Evolutionary conservation across 2,329 filamentous ascomycete species (phyloP).

Genomic region (Aspergillus nomiae): DNA sequence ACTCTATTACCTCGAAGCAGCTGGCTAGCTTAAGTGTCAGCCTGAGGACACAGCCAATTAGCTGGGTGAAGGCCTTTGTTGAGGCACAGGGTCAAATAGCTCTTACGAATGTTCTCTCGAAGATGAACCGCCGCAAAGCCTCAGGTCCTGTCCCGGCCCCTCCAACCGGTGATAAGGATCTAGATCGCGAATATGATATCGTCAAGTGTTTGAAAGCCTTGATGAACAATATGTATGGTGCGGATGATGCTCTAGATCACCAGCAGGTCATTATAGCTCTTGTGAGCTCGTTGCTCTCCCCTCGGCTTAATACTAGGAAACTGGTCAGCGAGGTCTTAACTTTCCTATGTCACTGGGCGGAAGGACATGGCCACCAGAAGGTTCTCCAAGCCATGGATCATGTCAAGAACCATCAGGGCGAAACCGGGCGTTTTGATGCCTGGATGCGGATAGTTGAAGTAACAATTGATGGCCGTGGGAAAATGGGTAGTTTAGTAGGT

Average conservation of each 20-base stretch:
- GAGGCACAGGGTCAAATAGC: conserved; percentile 97
- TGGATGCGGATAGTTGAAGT: conserved; percentile 99
- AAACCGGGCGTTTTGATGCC: conserved; percentile 93
- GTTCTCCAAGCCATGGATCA: conserved; percentile 91
- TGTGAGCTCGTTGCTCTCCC: conserved; percentile 82
- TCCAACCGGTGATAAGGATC: conserved; percentile 70
- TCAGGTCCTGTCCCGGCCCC: conserved; percentile 68
- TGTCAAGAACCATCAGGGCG: conserved; percentile 82
- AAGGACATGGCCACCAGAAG: conserved; percentile 85
- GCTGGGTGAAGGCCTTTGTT: conserved; percentile 95
- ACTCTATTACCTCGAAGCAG: conserved; percentile 87
- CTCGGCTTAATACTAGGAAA: conserved; percentile 87
- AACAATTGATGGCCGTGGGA: conserved; percentile 92
- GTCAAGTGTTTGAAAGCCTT: conserved; percentile 95
- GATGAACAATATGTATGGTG: conserved; percentile 99
- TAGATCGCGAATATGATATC: conserved; percentile 94
- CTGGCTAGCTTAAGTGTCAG: conserved; percentile 93
- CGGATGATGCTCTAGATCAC: conserved; percentile 89
- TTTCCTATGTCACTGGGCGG: conserved; percentile 92
- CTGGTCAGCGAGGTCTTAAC: conserved; percentile 95
- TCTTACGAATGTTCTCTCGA: conserved; percentile 87
- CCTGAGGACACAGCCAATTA: conserved; percentile 91
- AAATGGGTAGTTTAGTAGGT: conserved; percentile 97
- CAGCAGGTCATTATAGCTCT: conserved; percentile 88
- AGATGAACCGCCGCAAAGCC: conserved; percentile 86